Percentiles rank a stretch among this genome's conserved stretches.
Conservation (phyloP, 805 yeast genomes). For the Kuraishia cidri region DNA sequence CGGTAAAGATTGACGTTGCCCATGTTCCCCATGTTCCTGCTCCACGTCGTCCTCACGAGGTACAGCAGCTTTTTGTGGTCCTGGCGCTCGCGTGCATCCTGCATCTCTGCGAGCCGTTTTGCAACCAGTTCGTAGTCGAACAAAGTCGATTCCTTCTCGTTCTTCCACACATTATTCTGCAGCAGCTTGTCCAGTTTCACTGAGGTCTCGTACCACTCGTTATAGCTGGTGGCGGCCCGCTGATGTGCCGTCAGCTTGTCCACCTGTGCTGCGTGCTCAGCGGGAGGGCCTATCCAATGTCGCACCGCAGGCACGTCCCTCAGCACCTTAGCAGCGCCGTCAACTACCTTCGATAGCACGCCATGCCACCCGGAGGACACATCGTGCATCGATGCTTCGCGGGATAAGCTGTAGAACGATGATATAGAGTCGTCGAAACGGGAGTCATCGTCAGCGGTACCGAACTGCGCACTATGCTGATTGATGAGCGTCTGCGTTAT, state of each 20-base stretch:
- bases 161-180: conserved; percentile 69
- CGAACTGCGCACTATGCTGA: too few relatives aligned
- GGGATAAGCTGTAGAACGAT: too few relatives aligned
- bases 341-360: too few relatives aligned
- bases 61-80: conserved; percentile 61
- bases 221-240: conserved; percentile 33
- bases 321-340: conserved; percentile 20
- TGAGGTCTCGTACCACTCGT: conserved; percentile 64
- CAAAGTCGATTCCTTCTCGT: conserved; percentile 44
- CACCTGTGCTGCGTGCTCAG: conserved; percentile 25
- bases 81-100: conserved; percentile 42
- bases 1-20: conserved; percentile 73
- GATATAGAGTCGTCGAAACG: too few relatives aligned
- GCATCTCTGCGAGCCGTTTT: conserved; percentile 43
- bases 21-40: conserved; percentile 78
- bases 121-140: conserved; percentile 66
- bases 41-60: conserved; percentile 76
- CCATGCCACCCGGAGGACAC: too few relatives aligned
- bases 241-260: conserved; percentile 31
- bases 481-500: too few relatives aligned
- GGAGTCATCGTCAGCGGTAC: too few relatives aligned
- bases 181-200: conserved; percentile 53
- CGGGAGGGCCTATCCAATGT: conserved; percentile 28
- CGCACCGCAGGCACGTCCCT: conserved; percentile 21
- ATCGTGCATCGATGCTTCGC: too few relatives aligned